Conservation (phyloP, 2,329 filamentous ascomycete species). For the Aspergillus sp. region DNA sequence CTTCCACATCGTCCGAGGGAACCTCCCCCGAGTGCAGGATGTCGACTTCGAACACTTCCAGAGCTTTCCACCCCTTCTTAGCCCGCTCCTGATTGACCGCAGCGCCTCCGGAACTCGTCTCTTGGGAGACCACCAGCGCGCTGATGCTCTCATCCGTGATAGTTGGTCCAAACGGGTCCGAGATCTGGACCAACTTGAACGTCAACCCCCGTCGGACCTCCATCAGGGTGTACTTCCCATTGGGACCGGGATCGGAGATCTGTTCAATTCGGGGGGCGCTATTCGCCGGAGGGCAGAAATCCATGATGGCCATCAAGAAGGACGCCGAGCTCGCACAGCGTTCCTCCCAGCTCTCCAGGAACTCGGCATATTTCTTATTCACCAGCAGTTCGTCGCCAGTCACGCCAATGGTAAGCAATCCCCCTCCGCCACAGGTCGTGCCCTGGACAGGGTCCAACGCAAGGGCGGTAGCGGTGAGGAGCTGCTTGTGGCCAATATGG, state of each 20-base stretch:
- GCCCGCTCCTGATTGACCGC: conserved; percentile 81
- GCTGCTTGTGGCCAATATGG: conserved; percentile 92
- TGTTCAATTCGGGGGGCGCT: conserved; percentile 28
- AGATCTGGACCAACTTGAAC: conserved; percentile 79
- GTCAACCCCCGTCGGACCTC: conserved; percentile 61
- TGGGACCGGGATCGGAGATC: conserved; percentile 36
- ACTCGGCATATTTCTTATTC: conserved; percentile 84
- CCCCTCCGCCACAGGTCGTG: conserved; percentile 37
- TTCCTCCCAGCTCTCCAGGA: conserved; percentile 75
- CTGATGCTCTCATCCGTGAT: conserved; percentile 77
- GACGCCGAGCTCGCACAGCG: conserved; percentile 68
- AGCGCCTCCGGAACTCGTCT: conserved; percentile 79
- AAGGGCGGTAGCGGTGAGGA: conserved; percentile 82
- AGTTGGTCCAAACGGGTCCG: conserved; percentile 86
- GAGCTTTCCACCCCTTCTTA: conserved; percentile 70
- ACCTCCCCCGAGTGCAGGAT: conserved; percentile 71
- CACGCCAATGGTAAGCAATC: conserved; percentile 75
- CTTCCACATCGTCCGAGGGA: conserved; percentile 49
- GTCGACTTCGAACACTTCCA: conserved; percentile 86
- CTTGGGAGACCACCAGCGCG: conserved; percentile 80
- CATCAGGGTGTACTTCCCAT: conserved; percentile 38
- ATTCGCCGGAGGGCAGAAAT: conserved; percentile 55
- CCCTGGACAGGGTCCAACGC: conserved; percentile 56
- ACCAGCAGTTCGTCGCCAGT: conserved; percentile 82
- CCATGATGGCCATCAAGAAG: conserved; percentile 65